A percentile compares a stretch with the other conserved stretches of the same genome.
Conservation (phyloP, 1,284 basidiomycete species). For the Phellinidium pouzarii region DNA sequence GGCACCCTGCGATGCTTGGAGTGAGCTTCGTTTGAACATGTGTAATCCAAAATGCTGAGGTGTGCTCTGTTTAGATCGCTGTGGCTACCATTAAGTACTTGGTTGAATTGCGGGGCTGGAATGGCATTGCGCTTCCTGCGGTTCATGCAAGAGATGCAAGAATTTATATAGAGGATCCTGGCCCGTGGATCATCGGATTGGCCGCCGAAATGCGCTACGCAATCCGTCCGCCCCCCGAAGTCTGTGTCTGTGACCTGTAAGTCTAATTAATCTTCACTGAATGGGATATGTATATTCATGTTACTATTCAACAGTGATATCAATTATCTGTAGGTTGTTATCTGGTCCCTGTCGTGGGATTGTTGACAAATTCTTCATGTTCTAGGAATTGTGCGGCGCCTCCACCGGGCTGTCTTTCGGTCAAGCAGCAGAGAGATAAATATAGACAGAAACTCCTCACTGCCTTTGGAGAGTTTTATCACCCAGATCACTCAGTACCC, state of each 20-base stretch:
- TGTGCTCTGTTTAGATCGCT: constrained; percentile 46
- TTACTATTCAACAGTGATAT: constrained; percentile 56
- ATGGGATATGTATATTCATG: constrained; percentile 5
- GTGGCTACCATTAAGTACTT: constrained; percentile 89
- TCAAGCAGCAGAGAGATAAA: constrained; percentile 79
- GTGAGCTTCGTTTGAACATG: constrained; percentile 28
- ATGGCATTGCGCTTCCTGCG: constrained; percentile 76
- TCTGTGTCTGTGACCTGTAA: constrained; percentile 86
- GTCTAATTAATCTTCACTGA: constrained; percentile 28
- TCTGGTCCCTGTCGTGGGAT: background rate
- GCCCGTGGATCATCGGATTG: constrained; percentile 91
- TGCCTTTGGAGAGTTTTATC: constrained; percentile 80
- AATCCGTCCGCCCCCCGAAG: constrained; percentile 68
- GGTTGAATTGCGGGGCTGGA: constrained; percentile 92
- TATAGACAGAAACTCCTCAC: constrained; percentile 69
- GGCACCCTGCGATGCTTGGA: constrained; percentile 88
- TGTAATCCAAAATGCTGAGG: background rate
- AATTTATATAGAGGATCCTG: constrained; percentile 83
- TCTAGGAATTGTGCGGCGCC: constrained; percentile 72
- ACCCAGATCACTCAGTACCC: constrained; percentile 75
- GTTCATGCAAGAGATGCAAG: constrained; percentile 88
- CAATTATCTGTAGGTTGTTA: constrained; percentile 62
- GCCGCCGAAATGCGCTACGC: constrained; percentile 82
- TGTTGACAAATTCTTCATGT: constrained; percentile 20
- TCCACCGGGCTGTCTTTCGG: constrained; percentile 73